Evolutionary conservation across 768 basidiomycete genomes (phyloP), one percentile per base, ranked within the genome.

Genomic region (Lactarius quietus): DNA sequence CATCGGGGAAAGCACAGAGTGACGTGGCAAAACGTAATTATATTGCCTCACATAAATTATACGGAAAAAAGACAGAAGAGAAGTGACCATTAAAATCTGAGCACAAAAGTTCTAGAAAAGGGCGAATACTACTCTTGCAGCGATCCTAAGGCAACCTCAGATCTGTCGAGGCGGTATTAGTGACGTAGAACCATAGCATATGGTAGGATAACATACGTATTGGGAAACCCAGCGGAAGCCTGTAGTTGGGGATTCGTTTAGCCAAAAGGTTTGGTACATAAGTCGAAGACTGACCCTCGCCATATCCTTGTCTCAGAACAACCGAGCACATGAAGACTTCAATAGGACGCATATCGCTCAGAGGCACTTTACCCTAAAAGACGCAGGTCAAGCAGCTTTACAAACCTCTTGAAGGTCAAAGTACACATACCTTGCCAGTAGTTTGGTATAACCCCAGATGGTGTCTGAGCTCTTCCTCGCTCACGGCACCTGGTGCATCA

Each of bases 301-400:
- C 96, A 76, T 99, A 98, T 57, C 96, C 96, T 77, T 97, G 95
- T 76, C 96, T 85, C 84, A 96, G 94, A 62, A 99, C 97, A 63
- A 99, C 97, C 17, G 97, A 98, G 82, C 95, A 98, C 97, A 99
- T 99, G 87, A 98, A 99, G 71, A 98, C 84, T 75, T 99, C 97
- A 76, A 99, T 98, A 20, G 97, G 97, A 66, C 97, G 87, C 71
- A 98, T 98, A 76, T 98, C 96, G 71, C 82, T 91, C 74, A 99
- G 85, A 66, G 95, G 96, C 43, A 97, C 92, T 77, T 98, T 98
- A 75, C 97, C 97, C 95, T 97, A 70, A 38, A 26, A 45, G 29
- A 57, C 35, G 26, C 23, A 33, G 31, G 36, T 57, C 45, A 74
- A 38, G 20, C 12, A 56, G 72, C 39, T 43, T 23, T 52, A 35